Conservation (phyloP, 2,329 filamentous ascomycete genomes). For the Aspergillus unguis region DNA sequence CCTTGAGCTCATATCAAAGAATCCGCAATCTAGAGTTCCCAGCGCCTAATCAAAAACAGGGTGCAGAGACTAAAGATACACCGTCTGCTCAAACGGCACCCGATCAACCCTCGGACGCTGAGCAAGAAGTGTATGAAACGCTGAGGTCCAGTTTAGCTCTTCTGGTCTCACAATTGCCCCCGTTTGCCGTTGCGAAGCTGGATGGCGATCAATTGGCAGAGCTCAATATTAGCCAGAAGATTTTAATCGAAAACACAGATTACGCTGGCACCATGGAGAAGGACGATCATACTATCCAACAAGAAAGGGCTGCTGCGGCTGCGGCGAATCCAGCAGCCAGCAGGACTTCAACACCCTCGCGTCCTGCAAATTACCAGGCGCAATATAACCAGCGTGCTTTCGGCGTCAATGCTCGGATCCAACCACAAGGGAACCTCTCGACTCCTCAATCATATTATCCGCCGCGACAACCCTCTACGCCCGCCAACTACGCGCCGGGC, state of each 20-base stretch:
- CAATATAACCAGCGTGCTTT: slow-evolving; percentile 36
- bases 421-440: slow-evolving; percentile 28
- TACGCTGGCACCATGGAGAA: slow-evolving; percentile 80
- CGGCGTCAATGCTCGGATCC: slow-evolving; percentile 27
- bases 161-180: slow-evolving; percentile 72
- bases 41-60: slow-evolving; percentile 28
- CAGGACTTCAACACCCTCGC: slow-evolving; percentile 35
- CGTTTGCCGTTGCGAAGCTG: slow-evolving; percentile 80
- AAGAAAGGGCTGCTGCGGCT: slow-evolving; percentile 37
- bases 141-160: slow-evolving; percentile 72
- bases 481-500: slow-evolving; percentile 33
- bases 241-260: slow-evolving; percentile 69
- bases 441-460: slow-evolving; percentile 30
- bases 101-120: slow-evolving; percentile 53
- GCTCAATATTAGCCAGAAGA: slow-evolving; percentile 74
- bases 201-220: slow-evolving; percentile 83
- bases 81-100: slow-evolving; percentile 38
- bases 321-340: slow-evolving; percentile 27
- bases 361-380: slow-evolving; percentile 31
- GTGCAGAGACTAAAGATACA: slow-evolving; percentile 31
- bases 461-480: slow-evolving; percentile 30
- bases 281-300: slow-evolving; percentile 63
- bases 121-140: slow-evolving; percentile 63
- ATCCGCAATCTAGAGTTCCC: slow-evolving; percentile 52
- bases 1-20: slow-evolving; percentile 60